phyloP scores from a whole-genome alignment of 1,284 basidiomycete genomes.

The Apiotrichum montevideense region DNA sequence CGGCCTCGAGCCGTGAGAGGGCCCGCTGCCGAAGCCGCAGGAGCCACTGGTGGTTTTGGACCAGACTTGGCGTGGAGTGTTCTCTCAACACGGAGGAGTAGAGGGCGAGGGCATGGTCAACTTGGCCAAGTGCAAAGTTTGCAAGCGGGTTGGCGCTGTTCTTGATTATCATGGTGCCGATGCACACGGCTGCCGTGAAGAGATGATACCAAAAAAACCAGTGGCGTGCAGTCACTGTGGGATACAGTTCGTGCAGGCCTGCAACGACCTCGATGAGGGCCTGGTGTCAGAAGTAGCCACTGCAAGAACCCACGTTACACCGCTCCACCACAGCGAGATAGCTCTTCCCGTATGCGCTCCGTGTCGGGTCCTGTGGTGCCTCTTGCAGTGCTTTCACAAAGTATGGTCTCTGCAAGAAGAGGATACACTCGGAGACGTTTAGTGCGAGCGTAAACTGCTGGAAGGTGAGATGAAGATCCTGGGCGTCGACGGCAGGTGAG shows the following conservation, averaged over 20 bases:
- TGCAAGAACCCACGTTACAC: conserved; percentile 21
- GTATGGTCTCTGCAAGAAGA: conserved; percentile 29
- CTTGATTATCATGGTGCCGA: conserved; percentile 23
- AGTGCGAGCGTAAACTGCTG: conserved; percentile 24
- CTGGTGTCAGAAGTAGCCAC: background rate
- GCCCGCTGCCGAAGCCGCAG: conserved; percentile 14
- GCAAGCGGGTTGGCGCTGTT: conserved; percentile 20
- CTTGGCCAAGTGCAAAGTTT: conserved; percentile 13
- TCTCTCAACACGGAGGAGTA: conserved; percentile 19
- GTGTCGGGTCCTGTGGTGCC: conserved; percentile 14
- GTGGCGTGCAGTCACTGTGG: conserved; percentile 25
- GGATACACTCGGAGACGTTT: conserved; percentile 22
- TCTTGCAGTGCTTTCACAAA: conserved; percentile 26
- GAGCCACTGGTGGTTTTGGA: conserved; percentile 30
- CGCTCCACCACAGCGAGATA: conserved; percentile 29
- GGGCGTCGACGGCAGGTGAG: conserved; percentile 19
- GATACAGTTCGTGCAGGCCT: conserved; percentile 24
- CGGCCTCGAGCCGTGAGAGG: conserved; percentile 8
- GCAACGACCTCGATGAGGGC: conserved; percentile 25
- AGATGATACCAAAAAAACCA: conserved; percentile 39
- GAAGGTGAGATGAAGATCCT: conserved; percentile 23
- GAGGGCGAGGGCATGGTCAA: conserved; percentile 23
- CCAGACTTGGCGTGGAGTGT: conserved; percentile 11
- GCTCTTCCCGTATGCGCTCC: conserved; percentile 15
- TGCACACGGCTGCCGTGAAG: conserved; percentile 33